Base-by-base conservation (phyloP, 192 early-diverging fungal genomes). In the Podila verticillata region DNA sequence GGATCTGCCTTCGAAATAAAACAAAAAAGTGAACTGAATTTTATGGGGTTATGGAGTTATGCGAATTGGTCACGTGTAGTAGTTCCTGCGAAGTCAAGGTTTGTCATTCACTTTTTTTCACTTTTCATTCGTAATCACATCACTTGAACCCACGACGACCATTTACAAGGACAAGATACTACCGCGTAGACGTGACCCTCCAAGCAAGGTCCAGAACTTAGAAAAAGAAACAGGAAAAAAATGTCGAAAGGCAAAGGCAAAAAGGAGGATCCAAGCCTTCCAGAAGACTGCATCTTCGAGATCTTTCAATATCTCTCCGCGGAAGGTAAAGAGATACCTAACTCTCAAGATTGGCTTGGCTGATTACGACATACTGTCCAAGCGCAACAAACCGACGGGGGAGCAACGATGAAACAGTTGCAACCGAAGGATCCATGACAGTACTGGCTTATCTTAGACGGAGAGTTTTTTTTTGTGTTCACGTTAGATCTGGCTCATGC, bases 231-330 rank as follows among this genome's bases (percentile, higher is more conserved):
- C 20, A 54, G 8, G n/a, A 51, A 54, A 54, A 54, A 54, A 28
- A 73, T 73, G 72, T 51, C 54, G 4, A 39, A 62, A 12, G 61
- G 61, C 28, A 62, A 62, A 39, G 34, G n/a, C 17, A 35, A 5
- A 28, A 47, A 70, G 19, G 9, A n/a, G 17, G 10, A 24, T 13
- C 68, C 69, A 0, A 39, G 31, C 34, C 51, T 80, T 12, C 65
- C 77, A 3, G 77, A 80, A 12, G 77, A 80, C 56, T 80, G 77
- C 13, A 57, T 80, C 65, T 80, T 65, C 48, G 77, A 71, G 15
- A 56, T 80, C 10, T 56, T 80, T 8, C 64, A 63, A 17, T 68
- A 68, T 54, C 77, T 80, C 47, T 57, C 77, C 8, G 77, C 66
- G 3, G 8, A 48, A 57, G 77, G 77, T 72, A 79, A n/a, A 54